phyloP scores from a whole-genome alignment of 352 stramenopile species.

The Phytopythium mirpurense region DNA sequence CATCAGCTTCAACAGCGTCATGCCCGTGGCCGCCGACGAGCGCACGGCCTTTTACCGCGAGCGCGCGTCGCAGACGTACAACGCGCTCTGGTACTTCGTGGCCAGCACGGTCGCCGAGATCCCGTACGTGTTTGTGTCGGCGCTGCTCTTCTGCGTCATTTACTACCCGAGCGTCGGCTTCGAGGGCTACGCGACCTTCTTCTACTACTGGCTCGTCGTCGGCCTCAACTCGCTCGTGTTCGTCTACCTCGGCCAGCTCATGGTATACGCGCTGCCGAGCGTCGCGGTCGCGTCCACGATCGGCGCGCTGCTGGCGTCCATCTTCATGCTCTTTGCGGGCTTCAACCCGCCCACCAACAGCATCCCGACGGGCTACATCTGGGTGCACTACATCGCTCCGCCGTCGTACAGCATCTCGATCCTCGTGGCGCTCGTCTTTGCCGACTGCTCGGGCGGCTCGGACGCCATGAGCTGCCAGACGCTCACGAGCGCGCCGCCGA shows the following conservation, averaged over 20 bases:
- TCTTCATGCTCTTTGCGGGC: constrained; percentile 52
- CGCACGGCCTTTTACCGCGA: constrained; percentile 56
- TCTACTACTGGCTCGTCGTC: constrained; percentile 52
- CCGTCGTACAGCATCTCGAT: constrained; percentile 44
- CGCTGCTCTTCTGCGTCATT: constrained; percentile 44
- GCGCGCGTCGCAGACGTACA: constrained; percentile 76
- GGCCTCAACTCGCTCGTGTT: constrained; percentile 42
- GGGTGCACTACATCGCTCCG: constrained; percentile 47
- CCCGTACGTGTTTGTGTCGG: constrained; percentile 42
- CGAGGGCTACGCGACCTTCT: constrained; percentile 26
- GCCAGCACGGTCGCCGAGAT: constrained; percentile 74
- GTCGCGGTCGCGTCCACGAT: constrained; percentile 28
- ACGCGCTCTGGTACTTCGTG: constrained; percentile 55
- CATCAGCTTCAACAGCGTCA: constrained; percentile 69
- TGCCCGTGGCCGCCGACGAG: constrained; percentile 77
- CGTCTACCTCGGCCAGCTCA: constrained; percentile 41
- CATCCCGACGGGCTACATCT: constrained; percentile 50
- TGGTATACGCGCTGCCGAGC: constrained; percentile 40
- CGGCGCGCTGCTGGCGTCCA: constrained; percentile 32
- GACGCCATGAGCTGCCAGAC: constrained; percentile 23
- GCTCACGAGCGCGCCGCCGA: constrained; percentile 14
- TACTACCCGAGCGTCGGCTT: constrained; percentile 56
- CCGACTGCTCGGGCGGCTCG: constrained; percentile 23
- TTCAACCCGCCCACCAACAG: constrained; percentile 45
- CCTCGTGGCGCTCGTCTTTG: constrained; percentile 30